phyloP scores from a whole-genome alignment of 495 filamentous ascomycete species.

The Margaritispora aquatica region DNA sequence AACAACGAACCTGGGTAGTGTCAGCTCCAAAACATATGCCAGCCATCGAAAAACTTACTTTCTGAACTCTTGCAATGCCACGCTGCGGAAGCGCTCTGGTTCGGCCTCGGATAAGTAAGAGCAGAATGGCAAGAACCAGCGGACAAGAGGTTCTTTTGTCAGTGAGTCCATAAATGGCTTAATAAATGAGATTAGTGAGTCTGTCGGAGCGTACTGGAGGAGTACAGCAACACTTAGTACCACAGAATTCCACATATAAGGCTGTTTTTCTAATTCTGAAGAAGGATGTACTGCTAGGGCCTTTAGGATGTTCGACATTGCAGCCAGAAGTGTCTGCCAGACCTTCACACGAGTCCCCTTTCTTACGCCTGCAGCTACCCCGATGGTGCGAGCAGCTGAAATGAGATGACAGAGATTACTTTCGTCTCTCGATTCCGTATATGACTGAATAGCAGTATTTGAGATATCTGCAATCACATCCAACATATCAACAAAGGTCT shows the following conservation, averaged over 20 bases:
- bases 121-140: slow-evolving; percentile 78
- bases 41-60: too few relatives aligned
- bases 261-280: slow-evolving; percentile 34
- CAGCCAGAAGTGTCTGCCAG: slow-evolving; percentile 62
- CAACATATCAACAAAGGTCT: slow-evolving; percentile 59
- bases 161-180: slow-evolving; percentile 56
- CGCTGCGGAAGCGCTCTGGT: slow-evolving; percentile 64
- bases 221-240: slow-evolving; percentile 61
- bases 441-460: slow-evolving; percentile 10
- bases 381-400: slow-evolving; percentile 50
- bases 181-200: slow-evolving; percentile 64
- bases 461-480: slow-evolving; percentile 49
- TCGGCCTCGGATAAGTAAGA: slow-evolving; percentile 68
- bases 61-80: slow-evolving; percentile 76
- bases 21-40: background rate
- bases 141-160: slow-evolving; percentile 52
- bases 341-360: slow-evolving; percentile 67
- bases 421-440: background rate
- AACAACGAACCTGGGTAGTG: slow-evolving; percentile 52
- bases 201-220: slow-evolving; percentile 71
- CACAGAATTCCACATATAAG: slow-evolving; percentile 45
- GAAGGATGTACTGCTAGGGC: slow-evolving; percentile 28
- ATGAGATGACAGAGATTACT: slow-evolving; percentile 10
- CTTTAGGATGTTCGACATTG: slow-evolving; percentile 48
- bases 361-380: slow-evolving; percentile 62